Evolutionary conservation across 2,329 filamentous ascomycete genomes (phyloP).

Genomic region (Trichophyton mentagrophytes): DNA sequence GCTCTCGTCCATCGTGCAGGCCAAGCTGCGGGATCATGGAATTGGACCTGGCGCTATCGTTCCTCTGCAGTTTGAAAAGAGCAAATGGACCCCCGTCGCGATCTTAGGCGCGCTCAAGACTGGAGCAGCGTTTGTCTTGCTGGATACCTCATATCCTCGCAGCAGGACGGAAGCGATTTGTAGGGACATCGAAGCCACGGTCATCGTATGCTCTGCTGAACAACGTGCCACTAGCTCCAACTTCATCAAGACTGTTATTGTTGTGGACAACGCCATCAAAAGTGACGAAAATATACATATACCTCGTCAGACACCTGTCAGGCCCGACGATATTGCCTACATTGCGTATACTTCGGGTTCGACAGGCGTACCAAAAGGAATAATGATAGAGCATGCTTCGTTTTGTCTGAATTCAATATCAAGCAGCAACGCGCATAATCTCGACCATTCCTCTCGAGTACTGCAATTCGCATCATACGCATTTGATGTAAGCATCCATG

Average conservation of each 20-base stretch:
- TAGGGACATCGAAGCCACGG: not conserved
- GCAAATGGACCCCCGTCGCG: constrained; percentile 12
- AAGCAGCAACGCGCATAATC: constrained; percentile 35
- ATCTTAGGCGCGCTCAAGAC: constrained; percentile 12
- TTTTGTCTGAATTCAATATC: constrained; percentile 39
- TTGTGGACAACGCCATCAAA: not conserved
- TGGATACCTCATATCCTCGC: constrained; percentile 11
- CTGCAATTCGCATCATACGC: constrained; percentile 34
- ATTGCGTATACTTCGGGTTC: constrained; percentile 43
- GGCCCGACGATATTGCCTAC: not conserved
- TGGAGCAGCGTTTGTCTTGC: constrained; percentile 12
- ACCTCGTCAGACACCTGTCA: not conserved
- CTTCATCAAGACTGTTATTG: not conserved
- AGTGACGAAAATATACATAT: not conserved
- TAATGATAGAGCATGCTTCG: constrained; percentile 45
- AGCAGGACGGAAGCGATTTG: constrained; percentile 2
- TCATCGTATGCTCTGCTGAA: not conserved
- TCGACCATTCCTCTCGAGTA: constrained; percentile 29
- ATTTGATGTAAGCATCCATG: constrained; percentile 33
- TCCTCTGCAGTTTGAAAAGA: constrained; percentile 13
- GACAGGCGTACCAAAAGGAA: constrained; percentile 40
- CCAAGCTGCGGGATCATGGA: constrained; percentile 12
- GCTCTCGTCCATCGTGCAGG: constrained; percentile 13
- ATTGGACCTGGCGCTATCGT: constrained; percentile 13
- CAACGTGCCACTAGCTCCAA: not conserved